Evolutionary conservation across 371 early-diverging fungal species (phyloP).

Genomic region (Dichotomocladium elegans): DNA sequence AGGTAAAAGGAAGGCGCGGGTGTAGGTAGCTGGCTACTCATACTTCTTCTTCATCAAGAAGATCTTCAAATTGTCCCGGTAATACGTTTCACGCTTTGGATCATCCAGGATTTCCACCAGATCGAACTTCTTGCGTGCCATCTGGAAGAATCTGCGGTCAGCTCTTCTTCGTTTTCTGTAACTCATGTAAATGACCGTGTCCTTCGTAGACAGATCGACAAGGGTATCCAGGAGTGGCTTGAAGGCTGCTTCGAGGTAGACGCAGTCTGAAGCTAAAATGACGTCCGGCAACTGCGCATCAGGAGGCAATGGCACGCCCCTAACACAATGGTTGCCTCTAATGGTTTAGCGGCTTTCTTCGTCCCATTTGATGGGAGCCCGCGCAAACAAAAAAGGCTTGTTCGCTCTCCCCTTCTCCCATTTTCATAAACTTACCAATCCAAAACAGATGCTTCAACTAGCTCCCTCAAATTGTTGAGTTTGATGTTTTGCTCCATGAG

Average conservation of each 20-base stretch:
- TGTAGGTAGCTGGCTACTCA: too few relatives aligned
- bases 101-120: constrained; percentile 29
- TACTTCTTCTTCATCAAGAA: constrained; percentile 32
- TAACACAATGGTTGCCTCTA: too few relatives aligned
- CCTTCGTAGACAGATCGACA: constrained; percentile 17
- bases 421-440: constrained; percentile 36
- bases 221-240: constrained; percentile 40
- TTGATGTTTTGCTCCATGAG: constrained; percentile 38
- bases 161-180: constrained; percentile 46
- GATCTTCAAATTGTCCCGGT: constrained; percentile 15
- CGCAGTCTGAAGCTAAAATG: constrained; percentile 48
- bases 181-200: constrained; percentile 33
- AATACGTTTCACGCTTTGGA: constrained; percentile 22
- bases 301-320: constrained; percentile 28
- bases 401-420: too few relatives aligned
- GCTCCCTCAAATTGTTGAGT: constrained; percentile 17
- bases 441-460: constrained; percentile 19
- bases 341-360: too few relatives aligned
- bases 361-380: too few relatives aligned
- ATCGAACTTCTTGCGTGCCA: constrained; percentile 37
- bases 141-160: constrained; percentile 42
- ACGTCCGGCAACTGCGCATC: constrained; percentile 20
- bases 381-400: too few relatives aligned
- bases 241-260: constrained; percentile 45
- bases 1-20: too few relatives aligned